These are phyloP conservation scores for Aureobasidium sp. DNA, from an alignment of 2,329 filamentous ascomycete species.

Conservation along the genomic window DNA sequence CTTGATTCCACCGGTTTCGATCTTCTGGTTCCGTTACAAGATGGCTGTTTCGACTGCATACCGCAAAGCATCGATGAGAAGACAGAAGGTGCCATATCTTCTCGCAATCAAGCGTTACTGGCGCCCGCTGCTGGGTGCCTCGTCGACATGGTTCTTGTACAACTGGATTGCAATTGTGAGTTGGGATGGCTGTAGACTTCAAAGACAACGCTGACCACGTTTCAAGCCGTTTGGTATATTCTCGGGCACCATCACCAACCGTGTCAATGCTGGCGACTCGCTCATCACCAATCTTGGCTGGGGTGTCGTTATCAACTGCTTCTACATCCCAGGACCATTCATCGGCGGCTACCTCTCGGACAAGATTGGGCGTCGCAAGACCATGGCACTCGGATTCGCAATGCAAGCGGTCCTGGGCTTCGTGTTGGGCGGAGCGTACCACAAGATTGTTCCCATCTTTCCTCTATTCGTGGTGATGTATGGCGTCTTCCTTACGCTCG, in stretches of 20 bases:
- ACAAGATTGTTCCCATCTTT: conserved; percentile 27
- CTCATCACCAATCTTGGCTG: conserved; percentile 70
- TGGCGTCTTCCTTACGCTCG: conserved; percentile 66
- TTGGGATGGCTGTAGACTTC: conserved; percentile 32
- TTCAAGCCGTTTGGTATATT: conserved; percentile 63
- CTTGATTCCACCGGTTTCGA: conserved; percentile 61
- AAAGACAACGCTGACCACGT: not conserved
- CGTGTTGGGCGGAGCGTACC: conserved; percentile 65
- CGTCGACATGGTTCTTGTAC: conserved; percentile 69
- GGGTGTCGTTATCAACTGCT: conserved; percentile 80
- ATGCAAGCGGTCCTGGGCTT: conserved; percentile 73
- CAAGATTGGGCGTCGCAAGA: conserved; percentile 66
- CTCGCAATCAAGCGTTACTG: conserved; percentile 61
- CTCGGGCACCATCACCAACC: conserved; percentile 63
- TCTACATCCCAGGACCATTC: conserved; percentile 76
- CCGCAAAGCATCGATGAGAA: conserved; percentile 60
- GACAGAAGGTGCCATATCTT: conserved; percentile 41
- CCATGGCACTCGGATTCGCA: conserved; percentile 62
- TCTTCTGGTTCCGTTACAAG: conserved; percentile 63
- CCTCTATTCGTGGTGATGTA: conserved; percentile 64
- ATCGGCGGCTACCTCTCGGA: conserved; percentile 71
- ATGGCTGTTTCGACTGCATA: conserved; percentile 73
- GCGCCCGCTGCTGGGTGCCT: conserved; percentile 60
- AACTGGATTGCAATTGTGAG: conserved; percentile 62
- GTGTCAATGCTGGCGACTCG: conserved; percentile 52